These are phyloP conservation scores for Annulohypoxylon maeteangense DNA, from an alignment of 495 filamentous ascomycete species.

Conservation along the genomic window DNA sequence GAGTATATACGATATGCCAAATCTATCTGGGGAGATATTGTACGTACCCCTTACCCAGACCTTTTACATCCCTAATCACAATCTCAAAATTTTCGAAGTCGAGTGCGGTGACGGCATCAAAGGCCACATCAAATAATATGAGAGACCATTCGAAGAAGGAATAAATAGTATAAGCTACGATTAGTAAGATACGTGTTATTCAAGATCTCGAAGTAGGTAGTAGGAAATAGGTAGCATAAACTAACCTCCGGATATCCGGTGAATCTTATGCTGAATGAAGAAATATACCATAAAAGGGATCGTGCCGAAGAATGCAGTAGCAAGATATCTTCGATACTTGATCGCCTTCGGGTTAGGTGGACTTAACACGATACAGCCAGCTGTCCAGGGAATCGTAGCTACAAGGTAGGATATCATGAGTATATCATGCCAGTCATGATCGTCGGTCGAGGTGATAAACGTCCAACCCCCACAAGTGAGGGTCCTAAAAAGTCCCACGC, in stretches of 20 bases:
- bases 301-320: slow-evolving; percentile 87
- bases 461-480: slow-evolving; percentile 98
- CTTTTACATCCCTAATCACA: slow-evolving; percentile 87
- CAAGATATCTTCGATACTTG: slow-evolving; percentile 89
- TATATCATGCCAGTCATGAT: slow-evolving; percentile 98
- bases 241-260: slow-evolving; percentile 92
- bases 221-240: slow-evolving; percentile 6
- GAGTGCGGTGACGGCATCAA: slow-evolving; percentile 95
- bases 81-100: slow-evolving; percentile 94
- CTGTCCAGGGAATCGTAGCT: slow-evolving; percentile 93
- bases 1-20: slow-evolving; percentile 37
- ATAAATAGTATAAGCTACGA: slow-evolving; percentile 94
- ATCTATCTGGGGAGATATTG: slow-evolving; percentile 89
- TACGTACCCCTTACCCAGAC: slow-evolving; percentile 98
- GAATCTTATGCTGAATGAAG: slow-evolving; percentile 99
- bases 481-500: slow-evolving; percentile 85
- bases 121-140: slow-evolving; percentile 93
- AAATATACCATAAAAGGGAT: slow-evolving; percentile 93
- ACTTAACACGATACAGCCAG: slow-evolving; percentile 89
- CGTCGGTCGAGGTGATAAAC: slow-evolving; percentile 97
- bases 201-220: not conserved
- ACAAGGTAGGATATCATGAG: slow-evolving; percentile 99
- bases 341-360: slow-evolving; percentile 85
- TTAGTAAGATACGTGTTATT: slow-evolving; percentile 32
- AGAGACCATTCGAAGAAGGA: slow-evolving; percentile 98